These are phyloP conservation scores for Tilletia indica DNA, from an alignment of 1,284 basidiomycete species.

Conservation along the genomic window DNA sequence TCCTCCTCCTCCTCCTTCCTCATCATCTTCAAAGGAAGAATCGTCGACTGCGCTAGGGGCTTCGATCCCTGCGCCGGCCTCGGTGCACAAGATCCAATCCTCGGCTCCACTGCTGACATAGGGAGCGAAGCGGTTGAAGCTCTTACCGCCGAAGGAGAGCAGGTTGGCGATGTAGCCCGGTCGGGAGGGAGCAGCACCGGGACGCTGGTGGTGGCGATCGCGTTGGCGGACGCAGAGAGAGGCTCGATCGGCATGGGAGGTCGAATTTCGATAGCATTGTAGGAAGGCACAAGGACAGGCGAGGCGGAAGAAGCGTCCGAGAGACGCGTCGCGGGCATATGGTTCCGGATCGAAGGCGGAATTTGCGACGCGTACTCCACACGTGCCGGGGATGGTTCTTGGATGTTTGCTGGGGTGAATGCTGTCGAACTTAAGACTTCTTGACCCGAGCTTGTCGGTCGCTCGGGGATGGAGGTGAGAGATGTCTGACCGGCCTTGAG, in stretches of 20 bases:
- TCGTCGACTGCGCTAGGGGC: not conserved
- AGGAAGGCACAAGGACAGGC: constrained; percentile 1
- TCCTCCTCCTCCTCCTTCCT: not conserved
- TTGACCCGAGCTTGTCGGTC: too few species aligned
- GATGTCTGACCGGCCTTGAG: too few species aligned
- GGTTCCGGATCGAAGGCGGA: too few species aligned
- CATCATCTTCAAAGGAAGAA: not conserved
- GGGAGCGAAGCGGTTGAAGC: constrained; percentile 74
- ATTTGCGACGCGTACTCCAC: too few species aligned
- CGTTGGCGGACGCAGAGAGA: not conserved
- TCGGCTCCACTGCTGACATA: constrained; percentile 83
- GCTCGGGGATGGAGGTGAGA: too few species aligned
- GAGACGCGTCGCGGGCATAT: not conserved
- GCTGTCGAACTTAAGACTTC: too few species aligned
- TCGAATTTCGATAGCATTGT: not conserved
- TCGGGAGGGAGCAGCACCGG: not conserved
- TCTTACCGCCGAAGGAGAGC: constrained; percentile 68
- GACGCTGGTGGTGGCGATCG: not conserved
- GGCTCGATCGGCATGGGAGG: not conserved
- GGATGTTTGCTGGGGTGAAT: too few species aligned
- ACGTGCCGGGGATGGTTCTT: too few species aligned
- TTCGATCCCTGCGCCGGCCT: constrained; percentile 22
- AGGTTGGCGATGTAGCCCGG: constrained; percentile 4
- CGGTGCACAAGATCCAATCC: constrained; percentile 57
- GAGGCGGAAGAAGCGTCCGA: not conserved